Conservation (phyloP, 176 grass and related monocot species). For the Neostapfia colusana region DNA sequence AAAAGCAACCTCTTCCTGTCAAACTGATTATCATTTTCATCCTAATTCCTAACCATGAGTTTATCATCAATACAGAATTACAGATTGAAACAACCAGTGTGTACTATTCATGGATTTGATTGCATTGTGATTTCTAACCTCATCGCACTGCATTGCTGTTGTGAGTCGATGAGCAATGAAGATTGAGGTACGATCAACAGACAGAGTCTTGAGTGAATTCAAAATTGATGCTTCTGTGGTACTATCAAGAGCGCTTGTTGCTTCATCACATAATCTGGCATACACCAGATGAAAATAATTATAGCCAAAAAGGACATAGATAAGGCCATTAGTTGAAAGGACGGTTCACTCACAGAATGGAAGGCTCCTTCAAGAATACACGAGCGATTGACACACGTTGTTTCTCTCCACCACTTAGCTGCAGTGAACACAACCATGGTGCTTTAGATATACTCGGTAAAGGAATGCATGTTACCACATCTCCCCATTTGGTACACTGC, state of each 20-base stretch:
- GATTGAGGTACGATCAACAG: conserved; percentile 70
- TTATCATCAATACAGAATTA: background rate
- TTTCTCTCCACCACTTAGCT: conserved; percentile 99
- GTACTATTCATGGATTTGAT: background rate
- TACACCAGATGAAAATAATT: conserved; percentile 22
- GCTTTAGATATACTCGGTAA: conserved; percentile 36
- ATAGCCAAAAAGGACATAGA: conserved; percentile 5
- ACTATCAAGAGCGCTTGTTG: conserved; percentile 95
- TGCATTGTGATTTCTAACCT: too few species aligned
- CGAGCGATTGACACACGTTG: conserved; percentile 96
- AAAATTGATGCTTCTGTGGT: conserved; percentile 95
- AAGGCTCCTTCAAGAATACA: conserved; percentile 95
- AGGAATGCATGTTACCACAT: background rate
- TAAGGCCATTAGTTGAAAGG: conserved; percentile 2
- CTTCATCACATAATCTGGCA: conserved; percentile 91
- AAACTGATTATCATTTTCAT: background rate
- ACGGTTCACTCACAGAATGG: conserved; percentile 75
- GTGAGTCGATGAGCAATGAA: conserved; percentile 95
- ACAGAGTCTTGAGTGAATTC: conserved; percentile 76
- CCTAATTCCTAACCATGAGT: background rate
- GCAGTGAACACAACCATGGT: conserved; percentile 32
- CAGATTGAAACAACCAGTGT: background rate
- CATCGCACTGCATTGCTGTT: conserved; percentile 89
- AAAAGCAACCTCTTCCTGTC: conserved; percentile 34
- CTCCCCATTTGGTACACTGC: conserved; percentile 25